Percentiles rank a stretch among this genome's conserved stretches.
Conservation (phyloP, 768 basidiomycete genomes). For the Mycena olivaceomarginata region DNA sequence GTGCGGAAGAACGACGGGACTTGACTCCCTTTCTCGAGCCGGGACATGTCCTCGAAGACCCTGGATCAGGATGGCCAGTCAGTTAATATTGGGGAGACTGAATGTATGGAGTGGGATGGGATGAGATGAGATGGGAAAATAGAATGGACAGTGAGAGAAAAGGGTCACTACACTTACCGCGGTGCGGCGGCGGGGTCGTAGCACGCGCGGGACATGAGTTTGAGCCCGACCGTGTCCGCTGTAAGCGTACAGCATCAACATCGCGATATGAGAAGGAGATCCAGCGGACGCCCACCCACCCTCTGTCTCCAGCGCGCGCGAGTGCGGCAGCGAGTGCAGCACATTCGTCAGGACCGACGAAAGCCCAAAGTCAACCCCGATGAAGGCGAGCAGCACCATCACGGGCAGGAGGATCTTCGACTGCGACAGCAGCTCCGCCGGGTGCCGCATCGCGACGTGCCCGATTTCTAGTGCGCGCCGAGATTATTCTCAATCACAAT, state of each 20-base stretch:
- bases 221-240: conserved; percentile 93
- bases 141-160: neutral
- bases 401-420: conserved; percentile 60
- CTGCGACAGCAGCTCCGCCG: conserved; percentile 32
- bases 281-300: conserved; percentile 60
- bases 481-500: too few species aligned
- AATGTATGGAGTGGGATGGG: too few species aligned
- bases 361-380: conserved; percentile 77
- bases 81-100: too few species aligned
- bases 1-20: conserved; percentile 81
- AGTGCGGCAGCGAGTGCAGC: conserved; percentile 87
- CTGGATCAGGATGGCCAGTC: conserved; percentile 56
- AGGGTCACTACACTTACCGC: conserved; percentile 62
- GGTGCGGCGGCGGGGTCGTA: conserved; percentile 89
- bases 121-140: neutral
- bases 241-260: neutral
- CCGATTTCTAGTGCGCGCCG: conserved; percentile 46
- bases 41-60: conserved; percentile 82
- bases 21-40: conserved; percentile 65
- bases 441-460: conserved; percentile 39
- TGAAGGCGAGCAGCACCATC: conserved; percentile 62
- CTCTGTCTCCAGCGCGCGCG: conserved; percentile 88
- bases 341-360: conserved; percentile 67
- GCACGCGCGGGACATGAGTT: conserved; percentile 89
- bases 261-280: neutral